phyloP scores from a whole-genome alignment of 78 protist species.

The Dictyostelium purpureum region DNA sequence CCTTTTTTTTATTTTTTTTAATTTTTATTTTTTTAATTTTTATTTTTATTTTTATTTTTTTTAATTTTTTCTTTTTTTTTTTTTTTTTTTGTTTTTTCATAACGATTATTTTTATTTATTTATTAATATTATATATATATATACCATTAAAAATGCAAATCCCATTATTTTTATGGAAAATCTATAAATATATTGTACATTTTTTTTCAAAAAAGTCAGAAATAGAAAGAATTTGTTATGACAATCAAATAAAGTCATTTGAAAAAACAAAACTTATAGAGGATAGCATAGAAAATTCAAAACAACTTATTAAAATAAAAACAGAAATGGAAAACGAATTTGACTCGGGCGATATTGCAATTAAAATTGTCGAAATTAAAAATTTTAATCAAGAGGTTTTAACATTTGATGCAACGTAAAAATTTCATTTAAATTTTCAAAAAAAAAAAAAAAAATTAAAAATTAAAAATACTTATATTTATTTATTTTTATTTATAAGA shows the following conservation, averaged over 20 bases:
- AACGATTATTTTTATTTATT: no score
- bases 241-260: not conserved
- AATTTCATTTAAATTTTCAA: not conserved
- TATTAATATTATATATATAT: no score
- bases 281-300: not conserved
- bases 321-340: not conserved
- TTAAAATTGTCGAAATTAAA: conserved; percentile 12
- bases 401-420: conserved; percentile 54
- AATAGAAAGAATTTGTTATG: conserved; percentile 56
- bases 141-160: not conserved
- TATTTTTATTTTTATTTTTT: not conserved
- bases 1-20: no score
- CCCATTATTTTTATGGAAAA: conserved; percentile 14
- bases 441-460: not conserved
- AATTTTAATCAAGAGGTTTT: not conserved
- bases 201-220: conserved; percentile 23
- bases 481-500: not conserved
- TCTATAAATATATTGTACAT: conserved; percentile 44
- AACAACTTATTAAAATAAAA: not conserved
- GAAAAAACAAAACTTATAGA: conserved; percentile 14
- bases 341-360: conserved; percentile 30
- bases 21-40: no score
- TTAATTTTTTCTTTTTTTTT: not conserved
- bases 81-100: no score
- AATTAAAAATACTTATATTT: not conserved